Conservation (phyloP, 1,284 basidiomycete genomes). For the Rhodotorula sp. region DNA sequence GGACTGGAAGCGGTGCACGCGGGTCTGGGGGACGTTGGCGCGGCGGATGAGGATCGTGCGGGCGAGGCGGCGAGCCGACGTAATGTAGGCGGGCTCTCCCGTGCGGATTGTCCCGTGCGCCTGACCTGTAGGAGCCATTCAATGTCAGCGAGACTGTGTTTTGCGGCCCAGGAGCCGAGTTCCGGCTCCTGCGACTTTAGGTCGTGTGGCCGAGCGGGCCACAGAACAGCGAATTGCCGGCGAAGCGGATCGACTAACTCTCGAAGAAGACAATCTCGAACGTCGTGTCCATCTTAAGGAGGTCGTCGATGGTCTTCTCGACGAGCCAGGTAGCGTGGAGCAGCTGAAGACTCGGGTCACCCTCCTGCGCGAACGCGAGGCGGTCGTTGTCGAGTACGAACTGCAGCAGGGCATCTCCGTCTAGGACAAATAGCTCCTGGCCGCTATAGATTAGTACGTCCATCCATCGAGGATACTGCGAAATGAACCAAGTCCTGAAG, state of each 20-base stretch:
- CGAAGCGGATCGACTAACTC: conserved; percentile 50
- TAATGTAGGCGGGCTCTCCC: conserved; percentile 51
- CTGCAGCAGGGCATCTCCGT: conserved; percentile 68
- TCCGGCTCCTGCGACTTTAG: too few relatives aligned
- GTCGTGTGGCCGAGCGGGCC: too few relatives aligned
- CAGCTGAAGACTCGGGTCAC: conserved; percentile 62
- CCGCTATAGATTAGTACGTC: conserved; percentile 70
- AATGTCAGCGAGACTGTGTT: neutral
- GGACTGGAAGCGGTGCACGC: conserved; percentile 56
- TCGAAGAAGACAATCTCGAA: conserved; percentile 68
- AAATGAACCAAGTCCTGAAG: conserved; percentile 31
- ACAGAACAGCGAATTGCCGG: neutral
- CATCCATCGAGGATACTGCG: conserved; percentile 59
- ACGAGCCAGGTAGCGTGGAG: conserved; percentile 62
- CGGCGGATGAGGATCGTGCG: conserved; percentile 60
- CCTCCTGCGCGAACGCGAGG: conserved; percentile 57
- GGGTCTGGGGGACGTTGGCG: conserved; percentile 54
- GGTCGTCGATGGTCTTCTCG: conserved; percentile 59
- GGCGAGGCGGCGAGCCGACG: conserved; percentile 59
- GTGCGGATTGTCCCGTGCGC: conserved; percentile 55
- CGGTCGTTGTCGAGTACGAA: conserved; percentile 62
- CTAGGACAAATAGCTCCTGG: conserved; percentile 64
- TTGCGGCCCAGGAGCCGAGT: too few relatives aligned
- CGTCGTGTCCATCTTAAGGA: conserved; percentile 58
- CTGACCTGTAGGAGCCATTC: conserved; percentile 49